Evolutionary conservation across 169 alveolate species (phyloP).

Genomic region (Cyclospora cayetanensis): DNA sequence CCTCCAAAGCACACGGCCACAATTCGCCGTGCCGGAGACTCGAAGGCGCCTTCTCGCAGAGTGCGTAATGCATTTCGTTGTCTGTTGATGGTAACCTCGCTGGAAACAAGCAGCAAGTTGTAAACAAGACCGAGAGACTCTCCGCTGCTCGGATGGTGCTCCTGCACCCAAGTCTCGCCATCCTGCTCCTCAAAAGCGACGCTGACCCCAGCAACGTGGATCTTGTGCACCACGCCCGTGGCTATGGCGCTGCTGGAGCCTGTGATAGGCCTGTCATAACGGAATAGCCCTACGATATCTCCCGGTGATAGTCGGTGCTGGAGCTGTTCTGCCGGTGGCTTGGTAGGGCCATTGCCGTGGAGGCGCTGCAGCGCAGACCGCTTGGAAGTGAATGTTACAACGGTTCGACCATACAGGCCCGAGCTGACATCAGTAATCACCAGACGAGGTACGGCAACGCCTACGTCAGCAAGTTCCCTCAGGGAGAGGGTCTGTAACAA

Average conservation of each 20-base stretch:
- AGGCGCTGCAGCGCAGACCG: not conserved
- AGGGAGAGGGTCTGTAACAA: not conserved
- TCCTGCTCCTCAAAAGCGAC: conserved; percentile 33
- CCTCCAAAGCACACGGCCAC: not conserved
- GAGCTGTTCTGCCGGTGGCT: not conserved
- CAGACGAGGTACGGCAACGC: conserved; percentile 32
- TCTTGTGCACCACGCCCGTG: conserved; percentile 25
- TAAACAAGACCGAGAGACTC: not conserved
- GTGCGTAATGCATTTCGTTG: not conserved
- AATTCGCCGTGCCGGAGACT: not conserved
- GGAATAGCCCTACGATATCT: conserved; percentile 43
- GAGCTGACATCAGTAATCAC: not conserved
- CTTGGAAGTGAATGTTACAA: not conserved
- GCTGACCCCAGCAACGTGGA: not conserved
- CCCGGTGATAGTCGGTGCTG: conserved; percentile 59
- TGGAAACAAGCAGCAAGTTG: not conserved
- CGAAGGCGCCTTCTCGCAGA: not conserved
- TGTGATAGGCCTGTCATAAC: not conserved
- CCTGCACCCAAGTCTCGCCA: not conserved
- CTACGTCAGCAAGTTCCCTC: not conserved
- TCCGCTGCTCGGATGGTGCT: not conserved
- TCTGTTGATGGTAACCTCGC: not conserved
- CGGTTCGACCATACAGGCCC: conserved; percentile 22
- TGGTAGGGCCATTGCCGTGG: not conserved
- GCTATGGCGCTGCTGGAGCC: conserved; percentile 35